A percentile compares a stretch with the other conserved stretches of the same genome.
These are phyloP conservation scores for Lizanozyma gosingica DNA, from an alignment of 1,139 yeast genomes.

Conservation along the genomic window DNA sequence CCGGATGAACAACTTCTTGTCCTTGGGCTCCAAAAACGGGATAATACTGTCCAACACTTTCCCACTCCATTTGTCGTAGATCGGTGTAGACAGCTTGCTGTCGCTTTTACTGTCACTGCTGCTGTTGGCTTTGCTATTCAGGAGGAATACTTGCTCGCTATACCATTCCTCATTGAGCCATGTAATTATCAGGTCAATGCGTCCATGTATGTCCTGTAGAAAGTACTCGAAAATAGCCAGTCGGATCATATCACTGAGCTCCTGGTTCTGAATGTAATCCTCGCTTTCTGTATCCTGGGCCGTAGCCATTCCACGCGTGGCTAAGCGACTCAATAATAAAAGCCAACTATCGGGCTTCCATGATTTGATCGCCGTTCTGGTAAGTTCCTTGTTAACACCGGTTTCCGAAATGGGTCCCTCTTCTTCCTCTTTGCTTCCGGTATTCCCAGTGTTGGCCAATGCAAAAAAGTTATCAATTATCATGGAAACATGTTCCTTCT, in stretches of 20 bases:
- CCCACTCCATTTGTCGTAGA: slow-evolving; percentile 60
- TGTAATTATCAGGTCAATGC: slow-evolving; percentile 73
- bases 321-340: slow-evolving; percentile 62
- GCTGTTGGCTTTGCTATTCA: slow-evolving; percentile 13
- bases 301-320: slow-evolving; percentile 64
- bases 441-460: slow-evolving; percentile 24
- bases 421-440: slow-evolving; percentile 13
- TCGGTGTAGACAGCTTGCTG: slow-evolving; percentile 27
- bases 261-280: slow-evolving; percentile 15
- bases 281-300: slow-evolving; percentile 10
- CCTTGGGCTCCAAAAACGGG: slow-evolving; percentile 74
- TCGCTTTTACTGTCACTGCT: slow-evolving; percentile 3
- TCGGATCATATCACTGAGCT: slow-evolving; percentile 54
- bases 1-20: slow-evolving; percentile 72
- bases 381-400: slow-evolving; percentile 27
- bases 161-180: slow-evolving; percentile 98
- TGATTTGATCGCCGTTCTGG: slow-evolving; percentile 46
- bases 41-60: slow-evolving; percentile 70
- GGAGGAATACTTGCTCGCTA: slow-evolving; percentile 44
- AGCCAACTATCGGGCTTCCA: slow-evolving; percentile 79
- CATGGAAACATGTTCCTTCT: slow-evolving; percentile 42
- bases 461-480: slow-evolving; percentile 49
- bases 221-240: slow-evolving; percentile 66
- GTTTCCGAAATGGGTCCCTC: slow-evolving; percentile 6
- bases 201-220: slow-evolving; percentile 59